Percentiles rank a stretch among this genome's conserved stretches.
phyloP scores from a whole-genome alignment of 1,139 yeast genomes.

The Protomyces gravidus region DNA sequence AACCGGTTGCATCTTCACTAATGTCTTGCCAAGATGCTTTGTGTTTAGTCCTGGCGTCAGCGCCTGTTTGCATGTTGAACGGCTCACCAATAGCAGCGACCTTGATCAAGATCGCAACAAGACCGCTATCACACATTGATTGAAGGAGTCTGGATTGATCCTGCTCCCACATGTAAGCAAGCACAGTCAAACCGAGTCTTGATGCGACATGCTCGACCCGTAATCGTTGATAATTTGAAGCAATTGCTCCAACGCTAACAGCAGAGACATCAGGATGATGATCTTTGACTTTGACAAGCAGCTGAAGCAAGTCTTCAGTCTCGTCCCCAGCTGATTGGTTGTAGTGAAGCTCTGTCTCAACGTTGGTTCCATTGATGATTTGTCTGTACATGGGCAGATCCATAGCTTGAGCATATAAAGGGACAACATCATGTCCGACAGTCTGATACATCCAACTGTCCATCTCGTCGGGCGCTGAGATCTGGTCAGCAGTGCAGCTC shows the following conservation, averaged over 20 bases:
- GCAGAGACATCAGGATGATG: slow-evolving; percentile 72
- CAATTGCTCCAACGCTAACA: slow-evolving; percentile 91
- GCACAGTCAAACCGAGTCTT: slow-evolving; percentile 60
- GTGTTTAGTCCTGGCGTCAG: slow-evolving; percentile 56
- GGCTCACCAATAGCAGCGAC: slow-evolving; percentile 75
- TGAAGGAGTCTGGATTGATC: slow-evolving; percentile 71
- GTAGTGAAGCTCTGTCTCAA: slow-evolving; percentile 67
- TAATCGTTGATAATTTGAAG: slow-evolving; percentile 87
- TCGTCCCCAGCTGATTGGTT: slow-evolving; percentile 63
- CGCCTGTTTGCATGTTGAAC: neutral
- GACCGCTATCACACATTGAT: slow-evolving; percentile 67
- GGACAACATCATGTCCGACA: slow-evolving; percentile 84
- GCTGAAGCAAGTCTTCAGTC: slow-evolving; percentile 66
- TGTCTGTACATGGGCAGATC: slow-evolving; percentile 76
- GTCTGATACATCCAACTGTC: slow-evolving; percentile 98
- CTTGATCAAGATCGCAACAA: slow-evolving; percentile 83
- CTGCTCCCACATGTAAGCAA: slow-evolving; percentile 86
- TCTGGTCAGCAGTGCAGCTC: slow-evolving; percentile 34
- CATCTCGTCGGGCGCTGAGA: slow-evolving; percentile 51
- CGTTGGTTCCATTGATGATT: slow-evolving; percentile 59
- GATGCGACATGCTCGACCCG: slow-evolving; percentile 87
- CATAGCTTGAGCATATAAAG: slow-evolving; percentile 61
- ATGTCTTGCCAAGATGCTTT: slow-evolving; percentile 61
- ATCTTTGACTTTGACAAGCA: slow-evolving; percentile 44
- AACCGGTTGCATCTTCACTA: slow-evolving; percentile 58